Conservation (phyloP, 1,284 basidiomycete species). For the Coniferiporia sulphurascens region DNA sequence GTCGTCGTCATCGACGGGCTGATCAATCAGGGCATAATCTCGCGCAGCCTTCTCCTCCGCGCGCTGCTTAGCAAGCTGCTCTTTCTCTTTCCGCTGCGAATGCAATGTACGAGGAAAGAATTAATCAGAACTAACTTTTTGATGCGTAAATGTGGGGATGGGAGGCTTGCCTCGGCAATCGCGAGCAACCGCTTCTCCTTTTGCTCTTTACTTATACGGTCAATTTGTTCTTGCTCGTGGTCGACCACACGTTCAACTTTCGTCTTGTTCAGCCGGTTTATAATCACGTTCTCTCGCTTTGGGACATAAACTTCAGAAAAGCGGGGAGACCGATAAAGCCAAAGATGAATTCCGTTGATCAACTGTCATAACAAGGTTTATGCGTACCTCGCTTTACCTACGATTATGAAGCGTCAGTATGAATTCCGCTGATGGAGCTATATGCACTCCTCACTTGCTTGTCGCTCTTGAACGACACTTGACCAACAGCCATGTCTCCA, state of each 20-base stretch:
- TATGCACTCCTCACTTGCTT: constrained; percentile 53
- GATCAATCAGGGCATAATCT: constrained; percentile 66
- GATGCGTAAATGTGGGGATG: not conserved
- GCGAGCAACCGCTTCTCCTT: constrained; percentile 64
- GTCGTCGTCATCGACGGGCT: constrained; percentile 40
- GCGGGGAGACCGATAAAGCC: constrained; percentile 4
- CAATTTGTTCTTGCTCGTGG: constrained; percentile 84
- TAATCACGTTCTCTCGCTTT: constrained; percentile 83
- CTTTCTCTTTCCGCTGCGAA: constrained; percentile 58
- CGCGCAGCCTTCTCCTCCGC: constrained; percentile 74
- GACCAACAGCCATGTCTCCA: constrained; percentile 93
- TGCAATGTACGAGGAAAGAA: not conserved
- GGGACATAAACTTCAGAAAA: constrained; percentile 59
- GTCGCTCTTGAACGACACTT: constrained; percentile 92
- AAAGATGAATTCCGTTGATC: not conserved
- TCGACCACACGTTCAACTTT: constrained; percentile 83
- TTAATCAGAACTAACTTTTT: not conserved
- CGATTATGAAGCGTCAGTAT: not conserved
- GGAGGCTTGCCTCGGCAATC: constrained; percentile 45
- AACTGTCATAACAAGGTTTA: not conserved
- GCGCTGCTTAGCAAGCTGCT: constrained; percentile 57
- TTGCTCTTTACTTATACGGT: constrained; percentile 75
- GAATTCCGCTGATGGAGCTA: not conserved
- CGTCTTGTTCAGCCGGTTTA: constrained; percentile 95
- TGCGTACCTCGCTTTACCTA: constrained; percentile 74